phyloP scores from a whole-genome alignment of 306 rosid species.

The Sesbania bispinosa region DNA sequence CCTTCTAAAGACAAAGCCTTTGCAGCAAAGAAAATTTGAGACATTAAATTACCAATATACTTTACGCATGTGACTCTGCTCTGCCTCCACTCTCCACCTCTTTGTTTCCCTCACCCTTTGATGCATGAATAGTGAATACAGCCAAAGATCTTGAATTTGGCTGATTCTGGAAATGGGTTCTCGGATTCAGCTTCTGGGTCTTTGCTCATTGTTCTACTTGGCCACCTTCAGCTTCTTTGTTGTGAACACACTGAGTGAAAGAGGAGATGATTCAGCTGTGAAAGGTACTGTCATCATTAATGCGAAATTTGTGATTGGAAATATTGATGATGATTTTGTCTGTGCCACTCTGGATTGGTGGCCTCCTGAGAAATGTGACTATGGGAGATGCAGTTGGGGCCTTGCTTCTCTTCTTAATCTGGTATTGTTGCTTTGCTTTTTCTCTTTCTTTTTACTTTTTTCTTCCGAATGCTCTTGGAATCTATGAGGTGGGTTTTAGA shows the following conservation, averaged over 20 bases:
- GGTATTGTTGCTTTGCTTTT: constrained; percentile 37
- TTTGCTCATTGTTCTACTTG: too few species aligned
- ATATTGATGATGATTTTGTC: constrained; percentile 75
- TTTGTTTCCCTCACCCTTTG: too few species aligned
- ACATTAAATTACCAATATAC: background rate
- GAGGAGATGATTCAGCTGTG: constrained; percentile 12
- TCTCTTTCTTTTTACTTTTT: too few species aligned
- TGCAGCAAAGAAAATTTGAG: background rate
- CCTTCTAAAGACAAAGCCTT: background rate
- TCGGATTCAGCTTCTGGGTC: constrained; percentile 41
- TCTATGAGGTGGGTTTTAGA: background rate
- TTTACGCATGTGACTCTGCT: constrained; percentile 5
- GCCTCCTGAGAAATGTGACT: constrained; percentile 98
- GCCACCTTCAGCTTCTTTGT: constrained; percentile 21
- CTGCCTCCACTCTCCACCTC: background rate
- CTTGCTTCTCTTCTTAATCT: constrained; percentile 84
- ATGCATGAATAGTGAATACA: background rate
- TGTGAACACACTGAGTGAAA: constrained; percentile 22
- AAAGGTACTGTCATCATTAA: constrained; percentile 51
- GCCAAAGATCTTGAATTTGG: constrained; percentile 35
- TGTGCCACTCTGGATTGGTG: constrained; percentile 99
- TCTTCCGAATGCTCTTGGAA: background rate
- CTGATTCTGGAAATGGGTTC: constrained; percentile 53
- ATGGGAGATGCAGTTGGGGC: constrained; percentile 94
- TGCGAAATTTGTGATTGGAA: constrained; percentile 58